A percentile compares a stretch with the other conserved stretches of the same genome.
Conservation (phyloP, 2,329 filamentous ascomycete species). For the Colletotrichum phormii region DNA sequence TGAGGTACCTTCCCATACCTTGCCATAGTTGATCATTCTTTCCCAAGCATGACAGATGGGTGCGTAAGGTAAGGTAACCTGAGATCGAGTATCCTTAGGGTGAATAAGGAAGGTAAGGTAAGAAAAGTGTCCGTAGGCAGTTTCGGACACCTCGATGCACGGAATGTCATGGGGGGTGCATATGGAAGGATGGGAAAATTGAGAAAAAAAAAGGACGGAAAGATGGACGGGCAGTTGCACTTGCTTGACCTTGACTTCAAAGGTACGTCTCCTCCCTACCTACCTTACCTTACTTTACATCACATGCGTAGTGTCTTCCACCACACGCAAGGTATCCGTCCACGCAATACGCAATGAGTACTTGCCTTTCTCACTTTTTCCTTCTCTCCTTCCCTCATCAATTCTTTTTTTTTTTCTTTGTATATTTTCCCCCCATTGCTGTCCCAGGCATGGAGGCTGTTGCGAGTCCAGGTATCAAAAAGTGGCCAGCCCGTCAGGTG, state of each 20-base stretch:
- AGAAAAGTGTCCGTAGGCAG: too few species aligned
- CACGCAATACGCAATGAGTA: too few species aligned
- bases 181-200: not conserved
- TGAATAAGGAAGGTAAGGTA: too few species aligned
- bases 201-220: constrained; percentile 1
- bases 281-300: too few species aligned
- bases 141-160: constrained; percentile 8
- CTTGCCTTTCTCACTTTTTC: too few species aligned
- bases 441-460: not conserved
- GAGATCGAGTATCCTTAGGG: too few species aligned
- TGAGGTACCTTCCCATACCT: not conserved
- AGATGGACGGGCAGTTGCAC: constrained; percentile 1
- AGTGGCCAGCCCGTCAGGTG: not conserved
- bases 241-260: not conserved
- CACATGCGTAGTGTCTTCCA: too few species aligned
- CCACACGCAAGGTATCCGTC: too few species aligned
- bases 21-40: not conserved
- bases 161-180: constrained; percentile 19
- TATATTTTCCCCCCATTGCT: not conserved
- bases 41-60: not conserved
- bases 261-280: not conserved
- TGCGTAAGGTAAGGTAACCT: not conserved
- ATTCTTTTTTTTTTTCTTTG: too few species aligned
- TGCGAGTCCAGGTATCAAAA: not conserved
- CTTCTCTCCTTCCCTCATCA: too few species aligned